Conservation (phyloP, 2,329 filamentous ascomycete species). For the Fusarium annulatum region DNA sequence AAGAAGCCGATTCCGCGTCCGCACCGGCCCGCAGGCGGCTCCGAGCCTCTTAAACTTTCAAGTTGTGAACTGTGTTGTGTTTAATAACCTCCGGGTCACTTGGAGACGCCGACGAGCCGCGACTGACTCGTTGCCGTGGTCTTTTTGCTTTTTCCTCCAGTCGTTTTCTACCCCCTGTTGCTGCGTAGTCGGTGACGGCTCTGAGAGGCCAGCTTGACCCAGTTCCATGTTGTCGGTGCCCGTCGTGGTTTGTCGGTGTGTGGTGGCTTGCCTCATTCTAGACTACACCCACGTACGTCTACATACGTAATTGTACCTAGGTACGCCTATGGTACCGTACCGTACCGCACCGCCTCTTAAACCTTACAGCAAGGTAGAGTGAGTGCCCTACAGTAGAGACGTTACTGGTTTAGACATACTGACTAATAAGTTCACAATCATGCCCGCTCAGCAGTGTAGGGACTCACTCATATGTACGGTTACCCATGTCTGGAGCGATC, state of each 20-base stretch:
- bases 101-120: conserved; percentile 6
- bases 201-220: conserved; percentile 43
- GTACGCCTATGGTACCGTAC: background rate
- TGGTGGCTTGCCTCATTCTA: conserved; percentile 31
- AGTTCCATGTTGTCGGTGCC: conserved; percentile 48
- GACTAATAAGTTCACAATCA: background rate
- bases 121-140: conserved; percentile 36
- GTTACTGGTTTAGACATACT: background rate
- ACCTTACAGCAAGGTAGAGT: background rate
- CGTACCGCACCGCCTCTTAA: background rate
- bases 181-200: conserved; percentile 5
- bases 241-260: conserved; percentile 29
- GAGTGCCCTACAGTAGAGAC: background rate
- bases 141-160: conserved; percentile 23
- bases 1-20: conserved; percentile 39
- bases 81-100: background rate
- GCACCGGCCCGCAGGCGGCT: conserved; percentile 38
- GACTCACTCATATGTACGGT: background rate
- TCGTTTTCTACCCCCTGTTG: conserved; percentile 5
- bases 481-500: background rate
- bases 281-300: background rate
- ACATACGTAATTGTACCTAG: background rate
- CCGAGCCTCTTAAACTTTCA: background rate
- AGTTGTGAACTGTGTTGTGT: background rate
- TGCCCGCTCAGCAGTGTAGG: background rate